These are phyloP conservation scores for Rhodotorula babjevae DNA, from an alignment of 768 basidiomycete genomes.

Conservation along the genomic window DNA sequence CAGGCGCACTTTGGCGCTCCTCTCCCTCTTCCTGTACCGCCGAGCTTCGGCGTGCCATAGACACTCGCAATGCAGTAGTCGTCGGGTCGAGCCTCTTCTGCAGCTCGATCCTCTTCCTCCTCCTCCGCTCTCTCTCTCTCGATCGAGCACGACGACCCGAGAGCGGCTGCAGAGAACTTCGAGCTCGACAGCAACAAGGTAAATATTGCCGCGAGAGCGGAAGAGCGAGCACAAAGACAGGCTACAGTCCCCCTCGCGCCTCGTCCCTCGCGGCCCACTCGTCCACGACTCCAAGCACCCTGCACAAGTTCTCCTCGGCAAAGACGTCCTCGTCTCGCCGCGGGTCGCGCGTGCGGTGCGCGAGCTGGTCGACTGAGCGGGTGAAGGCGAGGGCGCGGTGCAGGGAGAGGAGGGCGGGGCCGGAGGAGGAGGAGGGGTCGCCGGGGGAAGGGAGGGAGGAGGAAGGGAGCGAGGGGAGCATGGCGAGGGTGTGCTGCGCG, in stretches of 20 bases:
- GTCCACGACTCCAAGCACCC: neutral
- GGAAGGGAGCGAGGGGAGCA: constrained; percentile 8
- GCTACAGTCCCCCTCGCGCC: neutral
- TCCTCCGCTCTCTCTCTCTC: no score
- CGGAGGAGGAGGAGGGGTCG: neutral
- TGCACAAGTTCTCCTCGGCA: neutral
- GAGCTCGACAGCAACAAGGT: no score
- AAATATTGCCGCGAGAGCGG: no score
- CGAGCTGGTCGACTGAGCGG: neutral
- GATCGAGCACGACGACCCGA: no score
- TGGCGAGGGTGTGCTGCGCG: constrained; percentile 4
- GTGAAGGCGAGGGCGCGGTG: constrained; percentile 10
- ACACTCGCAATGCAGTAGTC: no score
- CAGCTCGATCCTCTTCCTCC: no score
- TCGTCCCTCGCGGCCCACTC: neutral
- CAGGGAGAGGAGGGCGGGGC: neutral
- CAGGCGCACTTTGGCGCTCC: no score
- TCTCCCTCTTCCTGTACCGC: no score
- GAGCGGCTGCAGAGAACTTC: no score
- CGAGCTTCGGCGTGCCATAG: no score
- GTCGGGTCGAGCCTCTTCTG: no score
- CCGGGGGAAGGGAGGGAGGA: neutral
- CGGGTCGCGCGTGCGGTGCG: neutral
- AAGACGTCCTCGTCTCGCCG: constrained; percentile 17
- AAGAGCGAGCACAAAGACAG: no score